Base-by-base conservation (phyloP, 176 grass and related monocot genomes). In the Zea luxurians region DNA sequence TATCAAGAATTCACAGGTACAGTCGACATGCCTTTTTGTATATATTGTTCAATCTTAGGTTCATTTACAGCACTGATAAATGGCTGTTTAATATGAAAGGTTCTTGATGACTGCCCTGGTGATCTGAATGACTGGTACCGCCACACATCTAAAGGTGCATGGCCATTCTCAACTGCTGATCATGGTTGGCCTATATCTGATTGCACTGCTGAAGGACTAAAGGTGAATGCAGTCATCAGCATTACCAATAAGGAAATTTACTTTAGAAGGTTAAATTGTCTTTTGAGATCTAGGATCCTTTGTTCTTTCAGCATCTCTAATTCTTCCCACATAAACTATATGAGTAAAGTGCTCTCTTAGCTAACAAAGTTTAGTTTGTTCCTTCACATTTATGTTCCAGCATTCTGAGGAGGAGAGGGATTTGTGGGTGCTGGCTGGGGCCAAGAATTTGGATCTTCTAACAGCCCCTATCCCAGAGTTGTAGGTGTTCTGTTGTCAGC, bases 81-180 rank as follows among this genome's bases (percentile, higher is more conserved):
- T 81, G 64, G 7, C 35, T 74, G 4, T 72, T 87, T 13, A 4
- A 55, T 85, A 45, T 86, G 55, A 64, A 84, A 99, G 96, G 90
- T 99, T 80, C 59, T 59, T 70, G 92, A 92, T 0, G 78, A 99
- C 63, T 93, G 96, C 88, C 85, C 96, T 64, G 92, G 90, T 42
- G 82, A 95, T 80, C 86, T 99, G 70, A 73, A 80, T 73, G 75
- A 75, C 2, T 99, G 92, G 92, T 95, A 99, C 58, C 91, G 92
- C 67, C 95, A 98, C 87, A 90, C 94, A 75, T 98, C 95, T 74
- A 99, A 99, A 99, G 96, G 92, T 76, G 89, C 92, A 83, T 99
- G 96, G 96, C 86, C 96, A 7, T 99, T 99, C 62, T 99, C 96
- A 40, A 95, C 83, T n/a, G 86, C 35, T 42, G 96, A 99, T 76